Conservation (phyloP, 371 early-diverging fungal genomes). For the Mortierella sp. region DNA sequence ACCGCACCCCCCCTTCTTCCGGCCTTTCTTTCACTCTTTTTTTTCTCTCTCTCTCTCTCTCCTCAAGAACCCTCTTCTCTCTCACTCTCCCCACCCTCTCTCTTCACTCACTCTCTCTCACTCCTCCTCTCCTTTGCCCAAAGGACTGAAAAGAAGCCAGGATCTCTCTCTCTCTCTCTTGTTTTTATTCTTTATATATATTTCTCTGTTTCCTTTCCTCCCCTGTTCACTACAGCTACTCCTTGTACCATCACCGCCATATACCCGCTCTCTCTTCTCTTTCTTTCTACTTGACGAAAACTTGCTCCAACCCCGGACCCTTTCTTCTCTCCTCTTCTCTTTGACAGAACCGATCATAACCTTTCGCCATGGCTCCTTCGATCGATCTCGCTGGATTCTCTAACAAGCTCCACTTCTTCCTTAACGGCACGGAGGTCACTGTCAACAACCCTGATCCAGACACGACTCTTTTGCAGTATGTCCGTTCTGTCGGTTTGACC, state of each 20-base stretch:
- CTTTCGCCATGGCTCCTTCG: slow-evolving; percentile 18
- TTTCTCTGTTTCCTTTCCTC: not conserved
- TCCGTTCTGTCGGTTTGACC: slow-evolving; percentile 74
- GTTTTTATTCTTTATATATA: not conserved
- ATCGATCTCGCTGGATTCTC: slow-evolving; percentile 41
- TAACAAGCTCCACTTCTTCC: slow-evolving; percentile 61
- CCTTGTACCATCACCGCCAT: slow-evolving; percentile 3
- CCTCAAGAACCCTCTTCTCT: not conserved
- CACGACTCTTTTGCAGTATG: slow-evolving; percentile 70
- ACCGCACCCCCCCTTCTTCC: not conserved
- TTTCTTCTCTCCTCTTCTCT: not conserved
- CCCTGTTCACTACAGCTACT: not conserved
- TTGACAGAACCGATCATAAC: not conserved
- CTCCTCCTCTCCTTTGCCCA: not conserved
- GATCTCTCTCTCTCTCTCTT: not conserved
- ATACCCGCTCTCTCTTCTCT: not conserved
- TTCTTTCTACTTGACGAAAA: slow-evolving; percentile 2
- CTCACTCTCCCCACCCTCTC: not conserved
- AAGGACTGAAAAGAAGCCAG: too few species aligned
- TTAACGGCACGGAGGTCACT: slow-evolving; percentile 63
- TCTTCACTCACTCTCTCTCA: not conserved
- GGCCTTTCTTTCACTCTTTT: slow-evolving; percentile 1
- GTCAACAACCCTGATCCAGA: slow-evolving; percentile 66
- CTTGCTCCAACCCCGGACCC: not conserved
- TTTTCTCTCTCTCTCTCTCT: slow-evolving; percentile 8